Conservation (phyloP, 306 rosid genomes). For the Pachyrhizus erosus region DNA sequence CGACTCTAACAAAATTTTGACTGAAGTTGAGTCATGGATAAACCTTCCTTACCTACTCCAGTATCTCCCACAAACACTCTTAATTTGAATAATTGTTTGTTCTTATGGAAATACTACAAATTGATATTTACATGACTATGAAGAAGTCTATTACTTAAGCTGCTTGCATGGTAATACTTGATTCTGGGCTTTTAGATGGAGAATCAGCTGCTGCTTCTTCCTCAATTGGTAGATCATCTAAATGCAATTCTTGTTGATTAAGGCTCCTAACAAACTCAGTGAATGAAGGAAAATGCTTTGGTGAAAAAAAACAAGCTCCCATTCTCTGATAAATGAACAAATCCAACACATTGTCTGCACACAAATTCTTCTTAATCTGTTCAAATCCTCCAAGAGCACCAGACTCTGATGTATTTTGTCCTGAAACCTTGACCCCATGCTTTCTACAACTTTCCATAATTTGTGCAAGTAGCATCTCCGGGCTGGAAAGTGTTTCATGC, state of each 20-base stretch:
- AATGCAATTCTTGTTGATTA: slow-evolving; percentile 52
- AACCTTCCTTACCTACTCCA: too few species aligned
- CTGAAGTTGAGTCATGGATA: too few species aligned
- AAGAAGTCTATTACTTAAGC: slow-evolving; percentile 20
- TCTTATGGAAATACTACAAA: not conserved
- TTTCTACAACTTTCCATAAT: slow-evolving; percentile 56
- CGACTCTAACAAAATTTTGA: too few species aligned
- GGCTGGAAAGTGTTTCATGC: slow-evolving; percentile 60
- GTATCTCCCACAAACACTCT: too few species aligned
- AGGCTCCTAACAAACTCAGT: slow-evolving; percentile 68
- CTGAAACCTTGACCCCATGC: slow-evolving; percentile 68
- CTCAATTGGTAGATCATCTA: slow-evolving; percentile 61
- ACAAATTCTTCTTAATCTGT: slow-evolving; percentile 69
- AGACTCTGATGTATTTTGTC: slow-evolving; percentile 66
- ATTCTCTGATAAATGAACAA: slow-evolving; percentile 85
- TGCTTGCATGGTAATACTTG: slow-evolving; percentile 53
- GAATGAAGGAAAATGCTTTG: slow-evolving; percentile 89
- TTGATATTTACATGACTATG: slow-evolving; percentile 42
- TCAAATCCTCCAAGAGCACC: slow-evolving; percentile 58
- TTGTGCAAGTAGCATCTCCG: slow-evolving; percentile 46
- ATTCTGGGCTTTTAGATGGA: slow-evolving; percentile 40
- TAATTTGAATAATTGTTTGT: too few species aligned
- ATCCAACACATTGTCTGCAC: slow-evolving; percentile 56
- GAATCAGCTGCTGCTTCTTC: slow-evolving; percentile 53
- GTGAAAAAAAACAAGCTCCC: slow-evolving; percentile 96